phyloP scores from a whole-genome alignment of 2,329 filamentous ascomycete species.

The Zasmidium citrigriseum region DNA sequence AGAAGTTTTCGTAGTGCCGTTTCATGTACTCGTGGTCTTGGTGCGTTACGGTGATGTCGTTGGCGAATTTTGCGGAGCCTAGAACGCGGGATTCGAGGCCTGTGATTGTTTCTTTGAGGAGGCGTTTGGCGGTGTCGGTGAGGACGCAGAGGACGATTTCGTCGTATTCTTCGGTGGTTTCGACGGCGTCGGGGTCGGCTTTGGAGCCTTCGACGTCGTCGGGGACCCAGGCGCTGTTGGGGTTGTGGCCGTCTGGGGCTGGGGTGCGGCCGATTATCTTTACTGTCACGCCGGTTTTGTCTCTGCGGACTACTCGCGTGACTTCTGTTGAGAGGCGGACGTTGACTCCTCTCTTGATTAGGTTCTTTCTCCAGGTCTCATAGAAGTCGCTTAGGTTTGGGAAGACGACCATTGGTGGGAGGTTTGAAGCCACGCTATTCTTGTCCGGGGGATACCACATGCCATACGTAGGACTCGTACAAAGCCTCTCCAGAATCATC shows the following conservation, averaged over 20 bases:
- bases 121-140: slow-evolving; percentile 58
- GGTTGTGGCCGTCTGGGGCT: slow-evolving; percentile 45
- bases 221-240: slow-evolving; percentile 46
- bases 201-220: slow-evolving; percentile 37
- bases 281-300: slow-evolving; percentile 55
- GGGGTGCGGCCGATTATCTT: slow-evolving; percentile 47
- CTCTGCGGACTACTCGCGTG: slow-evolving; percentile 53
- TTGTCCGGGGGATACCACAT: slow-evolving; percentile 60
- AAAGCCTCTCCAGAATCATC: slow-evolving; percentile 61
- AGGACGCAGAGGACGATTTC: slow-evolving; percentile 66
- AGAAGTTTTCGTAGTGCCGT: slow-evolving; percentile 66
- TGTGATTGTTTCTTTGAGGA: slow-evolving; percentile 59
- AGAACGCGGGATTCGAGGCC: slow-evolving; percentile 68
- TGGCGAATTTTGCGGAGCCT: slow-evolving; percentile 68
- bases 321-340: slow-evolving; percentile 61
- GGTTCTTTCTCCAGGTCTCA: slow-evolving; percentile 57
- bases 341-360: slow-evolving; percentile 57
- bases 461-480: slow-evolving; percentile 57
- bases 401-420: slow-evolving; percentile 63
- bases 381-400: slow-evolving; percentile 65
- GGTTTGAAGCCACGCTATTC: slow-evolving; percentile 50
- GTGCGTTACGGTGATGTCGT: slow-evolving; percentile 73
- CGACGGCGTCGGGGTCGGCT: slow-evolving; percentile 43
- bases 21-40: slow-evolving; percentile 66
- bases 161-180: slow-evolving; percentile 58